Conservation (phyloP, 176 grass and related monocot genomes). For the Poa annua region DNA sequence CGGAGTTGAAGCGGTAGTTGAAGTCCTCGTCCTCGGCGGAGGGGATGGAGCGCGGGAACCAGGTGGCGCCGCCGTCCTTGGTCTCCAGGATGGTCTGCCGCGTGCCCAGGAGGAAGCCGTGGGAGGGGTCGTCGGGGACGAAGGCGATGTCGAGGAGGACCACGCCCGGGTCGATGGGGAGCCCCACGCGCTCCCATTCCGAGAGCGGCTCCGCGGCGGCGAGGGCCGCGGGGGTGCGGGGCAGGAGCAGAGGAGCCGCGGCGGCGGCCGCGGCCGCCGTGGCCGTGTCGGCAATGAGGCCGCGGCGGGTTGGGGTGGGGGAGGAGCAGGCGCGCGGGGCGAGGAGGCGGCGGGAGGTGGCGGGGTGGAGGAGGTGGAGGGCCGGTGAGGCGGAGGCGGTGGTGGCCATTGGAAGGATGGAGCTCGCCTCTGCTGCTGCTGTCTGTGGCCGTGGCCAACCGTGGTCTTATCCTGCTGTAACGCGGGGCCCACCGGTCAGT, state of each 20-base stretch:
- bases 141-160: slow-evolving; percentile 97
- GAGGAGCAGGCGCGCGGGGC: slow-evolving; percentile 43
- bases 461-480: slow-evolving; percentile 2
- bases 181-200: slow-evolving; percentile 84
- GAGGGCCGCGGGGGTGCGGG: slow-evolving; percentile 30
- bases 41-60: slow-evolving; percentile 80
- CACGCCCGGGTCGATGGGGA: slow-evolving; percentile 85
- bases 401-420: slow-evolving; percentile 59
- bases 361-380: slow-evolving; percentile 44
- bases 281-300: slow-evolving; percentile 63
- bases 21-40: slow-evolving; percentile 97
- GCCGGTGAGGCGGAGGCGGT: slow-evolving; percentile 32
- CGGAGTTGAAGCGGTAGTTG: slow-evolving; percentile 96
- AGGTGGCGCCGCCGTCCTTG: slow-evolving; percentile 79
- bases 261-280: slow-evolving; percentile 53
- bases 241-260: not conserved
- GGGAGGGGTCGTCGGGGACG: slow-evolving; percentile 83
- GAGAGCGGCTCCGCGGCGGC: slow-evolving; percentile 59
- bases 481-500: not conserved
- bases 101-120: slow-evolving; percentile 93
- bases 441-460: not conserved
- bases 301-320: slow-evolving; percentile 26
- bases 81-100: slow-evolving; percentile 91
- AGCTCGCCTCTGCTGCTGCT: not conserved
- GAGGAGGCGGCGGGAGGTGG: slow-evolving; percentile 38